Evolutionary conservation across 2,329 filamentous ascomycete genomes (phyloP).

Genomic region (Pseudogymnoascus sp.): DNA sequence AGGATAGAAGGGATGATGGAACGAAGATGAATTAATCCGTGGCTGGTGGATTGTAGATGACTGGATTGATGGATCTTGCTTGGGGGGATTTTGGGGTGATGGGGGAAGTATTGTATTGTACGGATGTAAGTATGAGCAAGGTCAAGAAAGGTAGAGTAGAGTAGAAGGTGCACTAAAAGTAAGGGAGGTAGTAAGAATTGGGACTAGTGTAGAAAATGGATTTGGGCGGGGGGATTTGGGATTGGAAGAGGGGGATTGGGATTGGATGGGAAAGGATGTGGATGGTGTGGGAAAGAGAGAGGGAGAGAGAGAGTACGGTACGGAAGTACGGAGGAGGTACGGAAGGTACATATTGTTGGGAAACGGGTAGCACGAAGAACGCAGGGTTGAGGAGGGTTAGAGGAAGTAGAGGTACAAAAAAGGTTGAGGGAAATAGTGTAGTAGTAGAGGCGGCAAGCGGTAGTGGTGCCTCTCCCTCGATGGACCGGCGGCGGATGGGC

Average conservation of each 20-base stretch:
- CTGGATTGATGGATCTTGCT: background rate
- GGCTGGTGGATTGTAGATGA: background rate
- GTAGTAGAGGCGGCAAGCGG: background rate
- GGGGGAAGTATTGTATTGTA: background rate
- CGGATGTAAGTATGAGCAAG: background rate
- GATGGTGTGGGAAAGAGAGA: background rate
- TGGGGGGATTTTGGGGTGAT: no score
- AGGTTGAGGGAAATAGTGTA: background rate
- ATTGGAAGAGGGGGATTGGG: background rate
- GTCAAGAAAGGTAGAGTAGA: background rate
- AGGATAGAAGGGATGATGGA: background rate
- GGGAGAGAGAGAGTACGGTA: background rate
- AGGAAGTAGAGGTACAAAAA: background rate
- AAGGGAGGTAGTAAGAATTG: background rate
- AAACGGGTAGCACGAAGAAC: background rate
- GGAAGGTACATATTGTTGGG: background rate
- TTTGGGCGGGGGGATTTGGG: background rate
- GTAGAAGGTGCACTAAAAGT: background rate
- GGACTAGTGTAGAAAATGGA: background rate
- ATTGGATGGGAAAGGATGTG: background rate
- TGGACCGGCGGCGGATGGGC: background rate
- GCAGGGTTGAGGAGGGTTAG: background rate
- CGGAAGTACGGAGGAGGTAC: background rate
- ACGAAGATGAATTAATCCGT: background rate
- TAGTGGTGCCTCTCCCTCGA: background rate